These are phyloP conservation scores for Entrophospora sp. DNA, from an alignment of 192 early-diverging fungal species.

Conservation along the genomic window DNA sequence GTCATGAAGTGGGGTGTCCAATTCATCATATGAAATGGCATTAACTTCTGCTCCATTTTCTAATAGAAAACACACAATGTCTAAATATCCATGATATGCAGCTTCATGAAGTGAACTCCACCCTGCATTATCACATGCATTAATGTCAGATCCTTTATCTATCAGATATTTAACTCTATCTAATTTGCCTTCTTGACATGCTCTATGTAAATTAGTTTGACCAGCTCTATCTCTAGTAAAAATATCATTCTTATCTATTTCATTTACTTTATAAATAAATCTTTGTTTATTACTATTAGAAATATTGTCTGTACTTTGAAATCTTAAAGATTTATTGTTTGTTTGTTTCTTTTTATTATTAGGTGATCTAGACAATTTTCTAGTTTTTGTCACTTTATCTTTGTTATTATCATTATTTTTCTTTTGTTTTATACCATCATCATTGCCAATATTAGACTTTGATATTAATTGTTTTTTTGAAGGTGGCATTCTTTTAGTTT, in stretches of 20 bases:
- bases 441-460: too few species aligned
- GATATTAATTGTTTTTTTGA: too few species aligned
- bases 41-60: constrained; percentile 53
- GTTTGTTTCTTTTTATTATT: too few species aligned
- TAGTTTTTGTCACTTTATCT: too few species aligned
- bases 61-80: constrained; percentile 35
- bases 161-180: constrained; percentile 39
- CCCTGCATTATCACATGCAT: constrained; percentile 52
- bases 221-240: constrained; percentile 27
- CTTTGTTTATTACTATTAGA: too few species aligned
- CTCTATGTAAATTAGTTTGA: constrained; percentile 39
- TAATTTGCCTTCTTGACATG: constrained; percentile 42
- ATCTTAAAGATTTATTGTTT: too few species aligned
- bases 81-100: constrained; percentile 35
- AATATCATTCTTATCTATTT: constrained; percentile 14
- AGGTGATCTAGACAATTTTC: too few species aligned
- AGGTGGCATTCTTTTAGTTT: too few species aligned
- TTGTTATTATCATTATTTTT: too few species aligned
- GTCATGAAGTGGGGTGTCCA: constrained; percentile 55
- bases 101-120: constrained; percentile 58
- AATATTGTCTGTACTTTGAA: too few species aligned
- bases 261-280: constrained; percentile 1
- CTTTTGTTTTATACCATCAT: too few species aligned
- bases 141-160: constrained; percentile 56
- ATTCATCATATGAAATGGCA: constrained; percentile 43